Conservation (phyloP, 164 flowering plant genomes). For the Macadamia tetraphylla region DNA sequence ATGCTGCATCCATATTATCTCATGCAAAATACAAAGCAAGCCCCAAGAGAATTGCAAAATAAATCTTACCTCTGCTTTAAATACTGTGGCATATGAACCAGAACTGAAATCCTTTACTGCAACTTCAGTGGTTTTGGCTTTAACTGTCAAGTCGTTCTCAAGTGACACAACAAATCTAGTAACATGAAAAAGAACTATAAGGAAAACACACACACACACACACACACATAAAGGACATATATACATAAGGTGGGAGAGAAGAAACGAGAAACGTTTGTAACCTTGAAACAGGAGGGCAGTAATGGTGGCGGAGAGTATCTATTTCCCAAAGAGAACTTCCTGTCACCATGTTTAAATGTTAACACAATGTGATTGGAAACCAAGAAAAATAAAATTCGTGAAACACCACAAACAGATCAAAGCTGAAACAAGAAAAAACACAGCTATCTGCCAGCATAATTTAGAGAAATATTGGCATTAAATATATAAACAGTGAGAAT, state of each 20-base stretch:
- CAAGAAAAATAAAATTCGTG: neutral
- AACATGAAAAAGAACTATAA: neutral
- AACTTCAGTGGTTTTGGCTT: constrained; percentile 76
- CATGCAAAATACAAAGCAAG: neutral
- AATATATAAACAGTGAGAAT: too few species aligned
- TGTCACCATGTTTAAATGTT: constrained; percentile 20
- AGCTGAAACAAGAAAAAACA: too few species aligned
- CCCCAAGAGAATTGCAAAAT: neutral
- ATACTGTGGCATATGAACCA: constrained; percentile 86
- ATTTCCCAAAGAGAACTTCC: constrained; percentile 98
- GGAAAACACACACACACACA: neutral
- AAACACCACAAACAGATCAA: neutral
- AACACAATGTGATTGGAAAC: neutral
- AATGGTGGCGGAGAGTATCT: constrained; percentile 85
- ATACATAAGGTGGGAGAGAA: too few species aligned
- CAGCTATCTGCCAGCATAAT: too few species aligned
- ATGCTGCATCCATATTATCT: too few species aligned
- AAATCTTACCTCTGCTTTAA: constrained; percentile 64
- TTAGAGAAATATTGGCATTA: too few species aligned
- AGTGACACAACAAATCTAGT: constrained; percentile 73
- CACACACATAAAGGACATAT: too few species aligned
- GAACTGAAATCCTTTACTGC: constrained; percentile 72
- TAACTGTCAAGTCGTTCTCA: constrained; percentile 78
- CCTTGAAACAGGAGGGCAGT: constrained; percentile 95
- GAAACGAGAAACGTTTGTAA: constrained; percentile 13